Evolutionary conservation across 805 yeast species (phyloP).

Genomic region (Zygosaccharomyces gambellarensis): DNA sequence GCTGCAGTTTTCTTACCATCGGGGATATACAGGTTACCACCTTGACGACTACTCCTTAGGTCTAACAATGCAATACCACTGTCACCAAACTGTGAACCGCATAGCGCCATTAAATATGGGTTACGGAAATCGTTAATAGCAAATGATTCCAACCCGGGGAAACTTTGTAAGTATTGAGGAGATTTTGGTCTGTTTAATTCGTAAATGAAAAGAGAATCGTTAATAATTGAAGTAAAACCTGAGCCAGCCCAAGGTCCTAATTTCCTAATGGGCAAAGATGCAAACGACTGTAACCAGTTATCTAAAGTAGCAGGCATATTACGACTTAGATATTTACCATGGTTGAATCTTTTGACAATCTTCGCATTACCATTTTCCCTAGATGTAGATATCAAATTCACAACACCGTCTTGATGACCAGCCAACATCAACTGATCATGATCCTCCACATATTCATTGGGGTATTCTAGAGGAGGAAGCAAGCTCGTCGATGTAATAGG

Average conservation of each 20-base stretch:
- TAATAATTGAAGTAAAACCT: slow-evolving; percentile 57
- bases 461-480: slow-evolving; percentile 10
- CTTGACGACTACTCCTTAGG: slow-evolving; percentile 39
- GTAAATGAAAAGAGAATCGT: slow-evolving; percentile 72
- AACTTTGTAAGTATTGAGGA: slow-evolving; percentile 26
- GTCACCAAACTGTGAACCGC: slow-evolving; percentile 54
- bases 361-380: slow-evolving; percentile 54
- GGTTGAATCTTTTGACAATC: slow-evolving; percentile 74
- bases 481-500: slow-evolving; percentile 17
- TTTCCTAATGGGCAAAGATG: slow-evolving; percentile 22
- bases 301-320: slow-evolving; percentile 16
- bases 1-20: slow-evolving; percentile 15
- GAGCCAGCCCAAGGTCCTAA: slow-evolving; percentile 16
- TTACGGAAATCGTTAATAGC: slow-evolving; percentile 34
- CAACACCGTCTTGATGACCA: slow-evolving; percentile 74
- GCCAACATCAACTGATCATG: slow-evolving; percentile 41
- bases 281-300: slow-evolving; percentile 12
- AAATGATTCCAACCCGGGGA: slow-evolving; percentile 23
- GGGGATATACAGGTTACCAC: slow-evolving; percentile 23
- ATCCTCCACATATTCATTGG: slow-evolving; percentile 11
- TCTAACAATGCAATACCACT: slow-evolving; percentile 76
- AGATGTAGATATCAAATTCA: slow-evolving; percentile 60
- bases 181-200: slow-evolving; percentile 49
- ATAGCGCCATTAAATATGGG: slow-evolving; percentile 47
- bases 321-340: slow-evolving; percentile 53